phyloP scores from a whole-genome alignment of 2,329 filamentous ascomycete genomes.

The Cytospora mali region DNA sequence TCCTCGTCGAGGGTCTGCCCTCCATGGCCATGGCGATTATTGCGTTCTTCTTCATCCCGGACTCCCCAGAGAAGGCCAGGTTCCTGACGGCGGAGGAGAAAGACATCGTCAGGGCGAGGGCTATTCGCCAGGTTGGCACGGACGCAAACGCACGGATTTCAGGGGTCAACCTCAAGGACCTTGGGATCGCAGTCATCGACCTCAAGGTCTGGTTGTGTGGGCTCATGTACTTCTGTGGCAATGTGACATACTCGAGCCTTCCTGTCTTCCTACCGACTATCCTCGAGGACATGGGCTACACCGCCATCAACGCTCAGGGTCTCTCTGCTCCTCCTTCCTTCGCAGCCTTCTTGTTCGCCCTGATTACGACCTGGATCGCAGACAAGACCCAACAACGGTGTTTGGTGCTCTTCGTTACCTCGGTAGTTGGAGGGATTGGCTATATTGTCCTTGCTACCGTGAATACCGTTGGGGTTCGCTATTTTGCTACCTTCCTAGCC shows the following conservation, averaged over 20 bases:
- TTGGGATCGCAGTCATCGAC: not conserved
- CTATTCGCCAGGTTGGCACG: conserved; percentile 8
- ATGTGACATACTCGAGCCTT: conserved; percentile 13
- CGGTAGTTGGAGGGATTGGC: too few species aligned
- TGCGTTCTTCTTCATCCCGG: conserved; percentile 12
- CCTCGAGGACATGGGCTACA: conserved; percentile 16
- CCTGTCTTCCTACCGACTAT: conserved; percentile 15
- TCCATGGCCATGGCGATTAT: conserved; percentile 1
- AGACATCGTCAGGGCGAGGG: conserved; percentile 5
- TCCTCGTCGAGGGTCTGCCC: conserved; percentile 13
- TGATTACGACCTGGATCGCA: conserved; percentile 6
- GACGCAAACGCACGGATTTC: conserved; percentile 1
- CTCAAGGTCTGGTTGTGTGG: conserved; percentile 8
- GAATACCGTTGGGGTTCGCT: too few species aligned
- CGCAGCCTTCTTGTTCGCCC: conserved; percentile 7
- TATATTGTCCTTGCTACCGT: too few species aligned
- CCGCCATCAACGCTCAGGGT: conserved; percentile 10
- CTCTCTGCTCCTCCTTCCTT: conserved; percentile 11
- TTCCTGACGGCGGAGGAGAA: conserved; percentile 6
- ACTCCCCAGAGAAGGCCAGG: conserved; percentile 7
- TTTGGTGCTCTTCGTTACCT: too few species aligned
- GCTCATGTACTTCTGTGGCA: conserved; percentile 14
- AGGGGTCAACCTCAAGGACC: conserved; percentile 2
- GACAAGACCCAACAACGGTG: too few species aligned
- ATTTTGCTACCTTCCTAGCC: too few species aligned